These are phyloP conservation scores for Protomyces inouyei DNA, from an alignment of 1,139 yeast genomes.

Conservation along the genomic window DNA sequence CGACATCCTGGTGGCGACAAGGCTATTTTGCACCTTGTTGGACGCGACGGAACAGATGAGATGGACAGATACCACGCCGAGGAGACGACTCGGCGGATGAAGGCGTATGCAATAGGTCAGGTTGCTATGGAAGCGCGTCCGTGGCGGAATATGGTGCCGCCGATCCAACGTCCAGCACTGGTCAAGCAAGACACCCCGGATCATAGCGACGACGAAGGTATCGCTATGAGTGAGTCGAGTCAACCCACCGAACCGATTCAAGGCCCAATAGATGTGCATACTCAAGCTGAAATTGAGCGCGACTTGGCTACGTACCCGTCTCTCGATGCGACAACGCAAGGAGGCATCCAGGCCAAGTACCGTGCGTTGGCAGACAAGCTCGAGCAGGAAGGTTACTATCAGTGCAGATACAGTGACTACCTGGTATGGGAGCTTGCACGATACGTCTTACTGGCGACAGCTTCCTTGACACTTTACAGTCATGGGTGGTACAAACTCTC, in stretches of 20 bases:
- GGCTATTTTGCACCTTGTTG: slow-evolving; percentile 77
- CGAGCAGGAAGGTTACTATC: slow-evolving; percentile 56
- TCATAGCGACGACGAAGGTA: slow-evolving; percentile 20
- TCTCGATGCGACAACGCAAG: slow-evolving; percentile 65
- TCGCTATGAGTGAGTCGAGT: slow-evolving; percentile 16
- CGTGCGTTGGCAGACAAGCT: slow-evolving; percentile 56
- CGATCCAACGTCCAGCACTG: slow-evolving; percentile 75
- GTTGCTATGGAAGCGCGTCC: slow-evolving; percentile 44
- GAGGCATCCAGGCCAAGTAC: slow-evolving; percentile 53
- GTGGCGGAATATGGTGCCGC: slow-evolving; percentile 78
- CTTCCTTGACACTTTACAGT: slow-evolving; percentile 46
- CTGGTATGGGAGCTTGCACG: slow-evolving; percentile 56
- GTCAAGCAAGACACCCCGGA: background rate
- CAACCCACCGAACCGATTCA: background rate
- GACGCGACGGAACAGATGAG: slow-evolving; percentile 86
- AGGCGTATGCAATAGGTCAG: slow-evolving; percentile 57
- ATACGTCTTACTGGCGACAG: slow-evolving; percentile 51
- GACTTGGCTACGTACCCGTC: slow-evolving; percentile 59
- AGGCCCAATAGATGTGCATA: slow-evolving; percentile 6
- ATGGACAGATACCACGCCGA: slow-evolving; percentile 68
- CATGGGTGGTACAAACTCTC: slow-evolving; percentile 51
- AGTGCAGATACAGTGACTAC: slow-evolving; percentile 70
- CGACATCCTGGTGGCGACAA: slow-evolving; percentile 87
- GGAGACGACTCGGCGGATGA: slow-evolving; percentile 51
- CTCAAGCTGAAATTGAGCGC: slow-evolving; percentile 40